Conservation (phyloP, 2,329 filamentous ascomycete genomes). For the Sarocladium oryzae region DNA sequence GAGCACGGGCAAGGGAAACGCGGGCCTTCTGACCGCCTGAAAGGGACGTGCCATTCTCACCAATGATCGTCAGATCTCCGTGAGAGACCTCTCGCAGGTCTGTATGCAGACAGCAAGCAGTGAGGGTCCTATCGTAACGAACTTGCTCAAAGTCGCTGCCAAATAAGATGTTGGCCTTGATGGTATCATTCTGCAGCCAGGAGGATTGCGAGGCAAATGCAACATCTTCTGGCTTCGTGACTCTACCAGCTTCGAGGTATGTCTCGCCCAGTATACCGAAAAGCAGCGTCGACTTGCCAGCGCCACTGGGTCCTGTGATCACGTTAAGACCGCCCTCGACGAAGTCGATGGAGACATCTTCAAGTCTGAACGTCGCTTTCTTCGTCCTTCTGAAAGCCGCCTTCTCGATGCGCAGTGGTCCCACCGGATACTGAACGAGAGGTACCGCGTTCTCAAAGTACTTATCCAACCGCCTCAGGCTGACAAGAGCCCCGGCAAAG, state of each 20-base stretch:
- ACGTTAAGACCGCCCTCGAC: slow-evolving; percentile 48
- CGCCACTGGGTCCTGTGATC: slow-evolving; percentile 46
- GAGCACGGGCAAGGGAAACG: slow-evolving; percentile 48
- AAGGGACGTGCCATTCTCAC: slow-evolving; percentile 48
- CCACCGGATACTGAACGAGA: slow-evolving; percentile 39
- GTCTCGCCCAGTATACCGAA: slow-evolving; percentile 50
- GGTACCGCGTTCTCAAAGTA: slow-evolving; percentile 47
- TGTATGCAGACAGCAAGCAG: slow-evolving; percentile 46
- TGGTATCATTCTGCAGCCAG: slow-evolving; percentile 52
- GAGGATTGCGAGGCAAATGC: slow-evolving; percentile 52
- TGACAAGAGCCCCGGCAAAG: slow-evolving; percentile 31
- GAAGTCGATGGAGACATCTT: slow-evolving; percentile 44
- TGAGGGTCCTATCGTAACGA: slow-evolving; percentile 49
- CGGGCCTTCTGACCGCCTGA: slow-evolving; percentile 52
- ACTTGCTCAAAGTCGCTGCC: slow-evolving; percentile 41
- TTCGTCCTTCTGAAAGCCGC: slow-evolving; percentile 45
- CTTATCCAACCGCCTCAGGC: slow-evolving; percentile 45
- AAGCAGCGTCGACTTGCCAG: slow-evolving; percentile 51
- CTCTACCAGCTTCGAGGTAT: slow-evolving; percentile 38
- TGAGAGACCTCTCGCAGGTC: slow-evolving; percentile 45
- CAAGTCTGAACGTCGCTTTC: slow-evolving; percentile 42
- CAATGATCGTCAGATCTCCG: slow-evolving; percentile 45
- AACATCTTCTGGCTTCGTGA: slow-evolving; percentile 44
- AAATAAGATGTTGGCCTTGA: slow-evolving; percentile 50
- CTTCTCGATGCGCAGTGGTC: slow-evolving; percentile 38